A percentile compares a stretch with the other conserved stretches of the same genome.
Conservation (phyloP, 306 rosid genomes). For the Mimosa pudica region DNA sequence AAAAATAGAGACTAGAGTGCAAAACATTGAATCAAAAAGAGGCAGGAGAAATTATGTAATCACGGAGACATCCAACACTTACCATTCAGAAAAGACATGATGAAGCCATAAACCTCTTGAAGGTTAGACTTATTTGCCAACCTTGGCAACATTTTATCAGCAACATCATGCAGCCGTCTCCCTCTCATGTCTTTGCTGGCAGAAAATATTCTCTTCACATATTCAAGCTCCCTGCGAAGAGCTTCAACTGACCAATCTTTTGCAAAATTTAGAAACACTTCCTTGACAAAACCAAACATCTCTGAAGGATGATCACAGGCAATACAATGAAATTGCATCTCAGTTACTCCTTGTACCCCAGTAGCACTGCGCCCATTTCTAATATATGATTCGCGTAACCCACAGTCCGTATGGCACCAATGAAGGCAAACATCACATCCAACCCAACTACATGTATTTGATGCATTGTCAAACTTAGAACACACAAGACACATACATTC, state of each 20-base stretch:
- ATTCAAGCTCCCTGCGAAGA: conserved; percentile 82
- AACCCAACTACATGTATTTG: conserved; percentile 94
- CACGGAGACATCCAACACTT: conserved; percentile 35
- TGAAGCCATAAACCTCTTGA: conserved; percentile 68
- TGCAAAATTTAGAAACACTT: conserved; percentile 88
- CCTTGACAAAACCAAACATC: conserved; percentile 98
- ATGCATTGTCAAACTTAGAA: conserved; percentile 89
- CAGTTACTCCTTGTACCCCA: conserved; percentile 69
- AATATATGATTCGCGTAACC: conserved; percentile 77
- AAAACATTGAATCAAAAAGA: conserved; percentile 7
- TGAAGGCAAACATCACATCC: conserved; percentile 99
- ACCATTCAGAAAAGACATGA: conserved; percentile 85
- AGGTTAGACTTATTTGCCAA: conserved; percentile 67
- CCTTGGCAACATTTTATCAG: conserved; percentile 68
- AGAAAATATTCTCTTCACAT: conserved; percentile 83
- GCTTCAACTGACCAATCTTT: conserved; percentile 86
- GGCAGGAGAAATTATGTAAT: conserved; percentile 2
- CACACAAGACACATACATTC: conserved; percentile 96
- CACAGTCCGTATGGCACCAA: conserved; percentile 97
- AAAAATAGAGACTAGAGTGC: conserved; percentile 3
- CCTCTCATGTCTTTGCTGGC: conserved; percentile 93
- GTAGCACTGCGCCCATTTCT: conserved; percentile 80
- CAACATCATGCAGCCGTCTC: conserved; percentile 71
- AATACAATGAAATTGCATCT: conserved; percentile 97
- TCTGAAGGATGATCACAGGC: conserved; percentile 98